A percentile compares a stretch with the other conserved stretches of the same genome.
Evolutionary conservation across 1,284 basidiomycete genomes (phyloP).

Genomic region (Tilletia caries): DNA sequence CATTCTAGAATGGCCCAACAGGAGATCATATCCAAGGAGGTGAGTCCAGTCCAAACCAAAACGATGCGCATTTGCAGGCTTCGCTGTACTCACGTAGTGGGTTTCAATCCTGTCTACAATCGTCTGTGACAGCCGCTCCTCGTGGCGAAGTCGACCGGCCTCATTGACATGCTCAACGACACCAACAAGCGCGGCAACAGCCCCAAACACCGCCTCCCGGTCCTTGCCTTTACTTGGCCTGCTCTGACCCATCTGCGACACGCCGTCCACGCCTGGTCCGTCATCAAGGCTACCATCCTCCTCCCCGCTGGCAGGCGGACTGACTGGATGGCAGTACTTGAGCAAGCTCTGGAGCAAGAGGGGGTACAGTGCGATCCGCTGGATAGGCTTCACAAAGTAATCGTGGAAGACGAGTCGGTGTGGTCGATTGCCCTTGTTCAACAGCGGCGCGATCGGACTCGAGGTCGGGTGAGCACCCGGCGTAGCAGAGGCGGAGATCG

Average conservation of each 20-base stretch:
- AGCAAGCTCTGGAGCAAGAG: slow-evolving; percentile 46
- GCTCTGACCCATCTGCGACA: too few species aligned
- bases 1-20: background rate
- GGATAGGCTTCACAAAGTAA: slow-evolving; percentile 52
- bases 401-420: slow-evolving; percentile 41
- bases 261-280: slow-evolving; percentile 13
- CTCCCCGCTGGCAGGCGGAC: background rate
- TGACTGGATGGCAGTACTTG: slow-evolving; percentile 26
- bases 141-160: slow-evolving; percentile 42
- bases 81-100: slow-evolving; percentile 17
- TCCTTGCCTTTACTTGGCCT: slow-evolving; percentile 20
- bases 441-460: background rate
- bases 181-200: slow-evolving; percentile 40
- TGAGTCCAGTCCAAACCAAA: too few species aligned
- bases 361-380: slow-evolving; percentile 50
- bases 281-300: background rate
- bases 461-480: background rate
- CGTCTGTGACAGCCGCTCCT: slow-evolving; percentile 42
- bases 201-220: slow-evolving; percentile 28
- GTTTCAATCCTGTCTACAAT: slow-evolving; percentile 45
- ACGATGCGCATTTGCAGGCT: too few species aligned
- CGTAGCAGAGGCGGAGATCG: too few species aligned
- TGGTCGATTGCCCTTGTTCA: background rate
- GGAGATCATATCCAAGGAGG: too few species aligned
- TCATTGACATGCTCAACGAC: slow-evolving; percentile 46